Evolutionary conservation across 768 basidiomycete genomes (phyloP).

Genomic region (Pleurotus platypus): DNA sequence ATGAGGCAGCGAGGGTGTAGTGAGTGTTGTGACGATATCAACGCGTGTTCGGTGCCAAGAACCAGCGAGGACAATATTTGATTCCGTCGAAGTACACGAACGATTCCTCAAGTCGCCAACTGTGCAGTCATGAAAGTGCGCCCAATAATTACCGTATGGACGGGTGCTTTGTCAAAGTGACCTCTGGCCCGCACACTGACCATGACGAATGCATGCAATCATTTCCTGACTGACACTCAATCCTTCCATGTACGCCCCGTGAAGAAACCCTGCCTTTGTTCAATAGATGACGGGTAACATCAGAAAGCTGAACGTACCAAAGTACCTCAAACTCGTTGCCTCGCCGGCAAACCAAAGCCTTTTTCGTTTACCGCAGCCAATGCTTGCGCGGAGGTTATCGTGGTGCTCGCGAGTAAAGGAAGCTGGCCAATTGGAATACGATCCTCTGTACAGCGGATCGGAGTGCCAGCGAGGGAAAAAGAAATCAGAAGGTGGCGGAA

Average conservation of each 20-base stretch:
- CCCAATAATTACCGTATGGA: background rate
- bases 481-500: conserved; percentile 57
- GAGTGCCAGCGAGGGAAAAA: conserved; percentile 51
- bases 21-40: too few relatives aligned
- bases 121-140: too few relatives aligned
- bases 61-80: too few relatives aligned
- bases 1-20: too few relatives aligned
- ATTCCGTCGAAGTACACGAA: too few relatives aligned
- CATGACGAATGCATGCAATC: conserved; percentile 33
- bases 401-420: conserved; percentile 51
- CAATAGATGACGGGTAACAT: background rate
- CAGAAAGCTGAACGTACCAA: conserved; percentile 37
- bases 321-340: conserved; percentile 54
- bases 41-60: too few relatives aligned
- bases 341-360: conserved; percentile 64
- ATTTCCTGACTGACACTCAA: conserved; percentile 33
- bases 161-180: background rate
- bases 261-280: conserved; percentile 41
- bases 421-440: conserved; percentile 71
- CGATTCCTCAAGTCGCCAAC: too few relatives aligned
- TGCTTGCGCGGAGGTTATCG: conserved; percentile 55
- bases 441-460: conserved; percentile 54
- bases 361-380: conserved; percentile 21
- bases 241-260: conserved; percentile 60
- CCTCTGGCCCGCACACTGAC: too few relatives aligned